A percentile compares a stretch with the other conserved stretches of the same genome.
Conservation (phyloP, 495 filamentous ascomycete species). For the Neurospora cerealis region DNA sequence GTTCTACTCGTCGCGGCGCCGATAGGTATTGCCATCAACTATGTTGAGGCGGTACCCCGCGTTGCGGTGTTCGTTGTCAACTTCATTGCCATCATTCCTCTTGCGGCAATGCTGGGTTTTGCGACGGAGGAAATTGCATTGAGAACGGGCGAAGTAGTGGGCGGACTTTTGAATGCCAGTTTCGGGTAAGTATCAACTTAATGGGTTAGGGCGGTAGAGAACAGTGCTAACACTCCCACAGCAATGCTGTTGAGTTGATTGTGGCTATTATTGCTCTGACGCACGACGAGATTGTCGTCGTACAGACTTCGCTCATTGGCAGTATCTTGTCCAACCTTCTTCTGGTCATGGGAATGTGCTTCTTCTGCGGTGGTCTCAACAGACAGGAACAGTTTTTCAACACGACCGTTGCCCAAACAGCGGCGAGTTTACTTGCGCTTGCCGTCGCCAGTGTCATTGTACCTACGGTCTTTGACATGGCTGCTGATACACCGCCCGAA, state of each 20-base stretch:
- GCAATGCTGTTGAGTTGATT: conserved; percentile 88
- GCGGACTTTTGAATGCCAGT: conserved; percentile 77
- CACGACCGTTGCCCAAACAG: conserved; percentile 85
- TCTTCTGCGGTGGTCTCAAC: conserved; percentile 78
- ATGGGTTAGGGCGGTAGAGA: neutral
- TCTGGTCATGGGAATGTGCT: conserved; percentile 86
- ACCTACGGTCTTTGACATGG: conserved; percentile 68
- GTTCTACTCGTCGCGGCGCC: conserved; percentile 70
- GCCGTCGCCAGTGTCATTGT: conserved; percentile 76
- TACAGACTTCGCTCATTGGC: conserved; percentile 86
- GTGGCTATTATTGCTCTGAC: conserved; percentile 75
- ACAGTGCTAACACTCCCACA: conserved; percentile 18
- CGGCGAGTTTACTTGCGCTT: conserved; percentile 69
- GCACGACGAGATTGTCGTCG: conserved; percentile 68
- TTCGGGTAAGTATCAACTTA: conserved; percentile 54
- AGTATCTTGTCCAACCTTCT: conserved; percentile 87
- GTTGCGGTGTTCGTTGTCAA: conserved; percentile 73
- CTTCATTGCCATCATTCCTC: conserved; percentile 80
- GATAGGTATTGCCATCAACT: conserved; percentile 64
- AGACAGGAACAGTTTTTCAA: conserved; percentile 85
- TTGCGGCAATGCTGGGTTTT: conserved; percentile 83
- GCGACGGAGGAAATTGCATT: conserved; percentile 84
- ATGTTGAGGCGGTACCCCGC: conserved; percentile 41
- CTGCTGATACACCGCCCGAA: conserved; percentile 16
- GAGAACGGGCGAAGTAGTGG: conserved; percentile 75